Base-by-base conservation (phyloP, 768 basidiomycete genomes). In the Suillus placidus region DNA sequence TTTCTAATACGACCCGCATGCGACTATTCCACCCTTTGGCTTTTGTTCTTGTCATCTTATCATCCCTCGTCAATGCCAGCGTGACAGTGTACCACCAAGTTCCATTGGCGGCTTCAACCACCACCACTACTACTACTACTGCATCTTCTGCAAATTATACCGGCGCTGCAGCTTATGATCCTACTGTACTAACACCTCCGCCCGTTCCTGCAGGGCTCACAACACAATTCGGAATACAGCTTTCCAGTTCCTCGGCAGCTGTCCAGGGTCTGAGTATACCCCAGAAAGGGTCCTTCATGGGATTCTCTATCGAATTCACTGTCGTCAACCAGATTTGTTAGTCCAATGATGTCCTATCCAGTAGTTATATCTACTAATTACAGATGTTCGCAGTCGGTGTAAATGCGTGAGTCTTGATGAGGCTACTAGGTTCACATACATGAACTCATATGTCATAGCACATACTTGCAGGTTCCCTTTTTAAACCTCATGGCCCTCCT, bases 271-370 rank as follows among this genome's bases (percentile, higher is more conserved):
- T 69, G 16, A 64, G 66, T 12, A 77, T 80, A 43, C 71, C 75
- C 4, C 76, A 78, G 61, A 72, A 71, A 63, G 81, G 82, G 20
- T 80, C 80, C 52, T 84, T 83, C 40, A 73, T 87, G 60, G 88
- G 88, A 0, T 89, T 89, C 67, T 84, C 82, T 1, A 79, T 90
- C 37, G 89, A 90, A 74, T 81, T 89, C 79, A 87, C 86, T 23
- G 85, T 89, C 9, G 82, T 83, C 4, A 84, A 84, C 65, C 84
- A 85, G 71, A 76, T 83, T 55, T 67, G 75, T 79, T 51, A 67
- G 85, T 83, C 10, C 62, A 45, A n/a, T n/a, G 20, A 3, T 37
- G 12, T 34, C 14, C 32, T 43, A 35, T 42, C 37, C 18, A 38
- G 37, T 14, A 23, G 12, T 45, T 1, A 12, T 10, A 10, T 34